Evolutionary conservation across 164 flowering plant genomes (phyloP), one percentile per base, ranked within the genome.

Genomic region (Pachysandra terminalis): DNA sequence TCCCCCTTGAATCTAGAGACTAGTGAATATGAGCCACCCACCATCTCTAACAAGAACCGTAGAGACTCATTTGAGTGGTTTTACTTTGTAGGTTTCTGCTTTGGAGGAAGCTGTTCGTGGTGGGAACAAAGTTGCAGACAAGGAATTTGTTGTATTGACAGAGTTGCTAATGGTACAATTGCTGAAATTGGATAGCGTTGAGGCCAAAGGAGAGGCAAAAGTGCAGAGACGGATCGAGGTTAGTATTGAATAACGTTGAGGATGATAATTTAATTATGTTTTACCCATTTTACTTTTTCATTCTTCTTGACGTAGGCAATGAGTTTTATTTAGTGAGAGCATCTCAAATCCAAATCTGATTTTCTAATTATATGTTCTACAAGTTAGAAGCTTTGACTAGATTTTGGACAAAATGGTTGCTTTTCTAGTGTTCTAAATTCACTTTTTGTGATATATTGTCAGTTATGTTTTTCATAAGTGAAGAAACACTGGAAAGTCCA

Each of bases 181-280:
- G 76, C 75, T 91, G 75, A 91, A 85, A 70, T 68, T 91, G 81
- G 95, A 91, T 68, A 63, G 84, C 64, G 85, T 89, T 61, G 85
- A 87, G 72, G 97, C 97, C 61, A 85, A 83, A 73, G 97, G 95
- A 61, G 93, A 89, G 76, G 93, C 90, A 13, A 91, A 73, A 76
- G 62, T 77, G 63, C 95, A 83, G 79, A 72, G 93, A 32, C 84
- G 84, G 69, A 75, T 73, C 57, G 95, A 89, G 95, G 97, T 91
- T 64, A 61, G 71, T 68, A 19, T n/a, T 56, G 49, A 37, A 0
- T 55, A 21, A 9, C 9, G 7, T 32, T 32, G 7, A 32, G 37
- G 7, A 32, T 52, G 19, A 7, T 24, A 53, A n/a, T 16, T 25
- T 19, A 23, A 22, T 41, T 56, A 15, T 49, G 19, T 3, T 51